Evolutionary conservation across 305 asterid species (phyloP).

Genomic region (Fraxinus baroniana): DNA sequence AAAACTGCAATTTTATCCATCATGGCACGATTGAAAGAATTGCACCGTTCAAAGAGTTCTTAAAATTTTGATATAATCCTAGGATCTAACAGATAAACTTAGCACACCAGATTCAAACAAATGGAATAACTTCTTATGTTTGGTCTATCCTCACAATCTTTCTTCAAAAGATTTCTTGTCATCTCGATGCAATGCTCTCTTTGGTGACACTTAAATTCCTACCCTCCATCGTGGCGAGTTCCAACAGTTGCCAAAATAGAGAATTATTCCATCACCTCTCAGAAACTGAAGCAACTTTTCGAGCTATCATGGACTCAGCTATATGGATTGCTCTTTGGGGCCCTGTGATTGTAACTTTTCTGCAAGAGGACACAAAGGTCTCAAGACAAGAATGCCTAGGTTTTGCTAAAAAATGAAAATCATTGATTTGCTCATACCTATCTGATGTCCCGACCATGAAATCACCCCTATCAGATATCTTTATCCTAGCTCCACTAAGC

Average conservation of each 20-base stretch:
- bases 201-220: constrained; percentile 23
- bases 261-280: constrained; percentile 49
- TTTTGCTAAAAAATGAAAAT: not conserved
- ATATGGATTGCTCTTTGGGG: constrained; percentile 64
- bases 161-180: constrained; percentile 6
- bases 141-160: not conserved
- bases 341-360: constrained; percentile 92
- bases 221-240: constrained; percentile 27
- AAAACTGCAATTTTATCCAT: not conserved
- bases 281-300: constrained; percentile 58
- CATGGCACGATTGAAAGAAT: not conserved
- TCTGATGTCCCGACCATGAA: constrained; percentile 90
- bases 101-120: not conserved
- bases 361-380: constrained; percentile 36
- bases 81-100: not conserved
- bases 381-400: not conserved
- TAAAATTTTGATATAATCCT: not conserved
- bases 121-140: not conserved
- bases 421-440: constrained; percentile 42
- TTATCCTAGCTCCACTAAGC: constrained; percentile 91
- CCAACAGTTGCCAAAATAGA: constrained; percentile 23
- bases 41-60: not conserved
- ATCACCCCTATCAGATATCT: constrained; percentile 94
- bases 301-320: constrained; percentile 84
- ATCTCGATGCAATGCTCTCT: constrained; percentile 23